A percentile compares a stretch with the other conserved stretches of the same genome.
Conservation (phyloP, 495 filamentous ascomycete species). For the Bacidia rubella region DNA sequence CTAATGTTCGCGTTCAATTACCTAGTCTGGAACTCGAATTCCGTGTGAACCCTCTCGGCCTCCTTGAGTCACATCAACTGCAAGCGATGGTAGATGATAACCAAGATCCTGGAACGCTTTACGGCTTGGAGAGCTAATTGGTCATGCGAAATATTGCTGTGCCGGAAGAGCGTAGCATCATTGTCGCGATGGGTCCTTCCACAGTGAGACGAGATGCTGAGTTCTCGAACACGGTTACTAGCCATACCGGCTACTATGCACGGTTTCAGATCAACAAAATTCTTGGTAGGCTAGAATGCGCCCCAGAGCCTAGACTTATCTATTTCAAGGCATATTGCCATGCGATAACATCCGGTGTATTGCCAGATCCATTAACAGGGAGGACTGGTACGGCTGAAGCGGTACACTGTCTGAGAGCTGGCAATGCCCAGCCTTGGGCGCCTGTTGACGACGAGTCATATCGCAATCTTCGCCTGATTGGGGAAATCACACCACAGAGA, state of each 20-base stretch:
- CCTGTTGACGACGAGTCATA: slow-evolving; percentile 29
- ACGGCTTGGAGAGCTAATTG: slow-evolving; percentile 41
- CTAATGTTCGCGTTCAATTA: slow-evolving; percentile 2
- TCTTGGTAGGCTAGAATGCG: slow-evolving; percentile 31
- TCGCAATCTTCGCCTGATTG: slow-evolving; percentile 29
- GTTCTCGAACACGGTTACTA: slow-evolving; percentile 33
- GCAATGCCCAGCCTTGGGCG: slow-evolving; percentile 38
- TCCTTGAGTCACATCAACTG: slow-evolving; percentile 37
- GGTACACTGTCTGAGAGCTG: slow-evolving; percentile 35
- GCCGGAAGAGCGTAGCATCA: slow-evolving; percentile 26
- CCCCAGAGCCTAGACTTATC: slow-evolving; percentile 4
- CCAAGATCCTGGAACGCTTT: slow-evolving; percentile 38
- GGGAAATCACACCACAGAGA: slow-evolving; percentile 36
- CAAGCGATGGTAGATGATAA: slow-evolving; percentile 39
- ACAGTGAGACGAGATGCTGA: slow-evolving; percentile 8
- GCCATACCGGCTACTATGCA: slow-evolving; percentile 23
- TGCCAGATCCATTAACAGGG: slow-evolving; percentile 43
- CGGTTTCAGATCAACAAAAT: slow-evolving; percentile 33
- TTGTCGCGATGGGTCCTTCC: slow-evolving; percentile 38
- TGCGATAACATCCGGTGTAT: slow-evolving; percentile 44
- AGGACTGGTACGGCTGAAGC: slow-evolving; percentile 51
- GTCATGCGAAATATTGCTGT: slow-evolving; percentile 28
- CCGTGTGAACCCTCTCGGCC: slow-evolving; percentile 5
- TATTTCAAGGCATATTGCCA: slow-evolving; percentile 40
- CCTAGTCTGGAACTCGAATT: slow-evolving; percentile 8